phyloP scores from a whole-genome alignment of 202 grass and related monocot species.

The Thinopyrum obtusiflorum region DNA sequence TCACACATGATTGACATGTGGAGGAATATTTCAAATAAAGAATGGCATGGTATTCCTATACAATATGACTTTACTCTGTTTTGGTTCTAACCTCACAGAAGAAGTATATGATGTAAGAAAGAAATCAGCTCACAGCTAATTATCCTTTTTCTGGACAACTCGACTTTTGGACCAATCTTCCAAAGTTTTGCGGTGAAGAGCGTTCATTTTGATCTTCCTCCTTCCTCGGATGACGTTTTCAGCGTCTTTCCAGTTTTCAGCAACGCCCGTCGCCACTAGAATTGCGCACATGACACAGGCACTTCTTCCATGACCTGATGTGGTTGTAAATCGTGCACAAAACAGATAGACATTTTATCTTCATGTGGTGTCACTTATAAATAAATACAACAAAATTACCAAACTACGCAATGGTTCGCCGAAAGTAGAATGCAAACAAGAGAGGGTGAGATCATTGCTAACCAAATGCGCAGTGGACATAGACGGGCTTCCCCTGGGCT shows the following conservation, averaged over 20 bases:
- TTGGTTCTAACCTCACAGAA: conserved; percentile 17
- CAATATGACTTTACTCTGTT: conserved; percentile 7
- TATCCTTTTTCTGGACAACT: conserved; percentile 44
- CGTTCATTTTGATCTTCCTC: conserved; percentile 80
- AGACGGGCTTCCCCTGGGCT: conserved; percentile 58
- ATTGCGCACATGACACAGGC: conserved; percentile 72
- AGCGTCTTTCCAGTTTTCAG: conserved; percentile 70
- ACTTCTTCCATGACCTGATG: conserved; percentile 87
- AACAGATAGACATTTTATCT: not conserved
- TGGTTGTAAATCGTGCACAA: not conserved
- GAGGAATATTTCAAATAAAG: conserved; percentile 15
- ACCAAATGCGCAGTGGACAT: conserved; percentile 96
- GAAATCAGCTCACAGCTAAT: conserved; percentile 23
- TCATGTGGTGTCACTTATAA: not conserved
- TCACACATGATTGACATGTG: not conserved
- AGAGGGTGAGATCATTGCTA: conserved; percentile 17
- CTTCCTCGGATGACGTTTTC: conserved; percentile 70
- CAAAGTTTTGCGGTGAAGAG: conserved; percentile 67
- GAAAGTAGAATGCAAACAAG: not conserved
- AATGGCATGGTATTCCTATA: not conserved
- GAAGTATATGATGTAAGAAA: conserved; percentile 14
- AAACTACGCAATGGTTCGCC: not conserved
- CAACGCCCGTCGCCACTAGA: conserved; percentile 60
- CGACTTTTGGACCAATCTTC: conserved; percentile 68
- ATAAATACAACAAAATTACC: not conserved